Evolutionary conservation across 768 basidiomycete species (phyloP), one percentile per base, ranked within the genome.

Genomic region (Agaricus blazei): DNA sequence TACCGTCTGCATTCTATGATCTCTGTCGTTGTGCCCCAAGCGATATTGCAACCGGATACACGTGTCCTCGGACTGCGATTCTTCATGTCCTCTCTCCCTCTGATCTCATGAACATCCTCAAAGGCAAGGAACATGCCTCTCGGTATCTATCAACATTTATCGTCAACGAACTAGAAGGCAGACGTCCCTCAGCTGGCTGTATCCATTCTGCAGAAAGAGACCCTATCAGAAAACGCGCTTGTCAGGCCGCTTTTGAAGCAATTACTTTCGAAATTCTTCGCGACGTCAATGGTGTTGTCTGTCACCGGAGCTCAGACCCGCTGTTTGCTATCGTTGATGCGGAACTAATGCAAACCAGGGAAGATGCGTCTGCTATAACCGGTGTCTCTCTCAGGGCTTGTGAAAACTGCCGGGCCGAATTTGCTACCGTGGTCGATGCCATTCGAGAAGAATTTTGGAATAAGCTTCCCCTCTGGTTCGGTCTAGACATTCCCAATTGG

Each of bases 1-100:
- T 90, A 3, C 87, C 88, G 4, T 78, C 88, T 28, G 88, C 88
- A 4, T 88, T 88, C 69, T 91, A 91, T 67, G 89, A 90, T 66
- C 78, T 91, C 41, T 89, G 85, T 23, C 85, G 89, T 40, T 81
- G 71, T 61, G 70, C 79, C 29, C 82, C 85, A 1, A 88, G 83
- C 62, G 80, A 82, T 48, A 80, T 82, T 34, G 79, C 79, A 28
- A 66, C 73, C 5, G 87, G 85, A 5, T 72, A 77, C 64, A 73
- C 68, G 52, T 75, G 67, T 43, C 59, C 62, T 70, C 19, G 55
- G 67, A 48, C 69, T 69, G 40, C 68, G 61, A 52, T 65, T 56
- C 14, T 65, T 53, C 75, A 82, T 62, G 62, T 67, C 40, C 77
- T 81, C 44, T 74, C 79, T 14, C 72, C 77, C 54, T 65, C 66